Conservation (phyloP, 2,329 filamentous ascomycete genomes). For the Cercospora berteroae region DNA sequence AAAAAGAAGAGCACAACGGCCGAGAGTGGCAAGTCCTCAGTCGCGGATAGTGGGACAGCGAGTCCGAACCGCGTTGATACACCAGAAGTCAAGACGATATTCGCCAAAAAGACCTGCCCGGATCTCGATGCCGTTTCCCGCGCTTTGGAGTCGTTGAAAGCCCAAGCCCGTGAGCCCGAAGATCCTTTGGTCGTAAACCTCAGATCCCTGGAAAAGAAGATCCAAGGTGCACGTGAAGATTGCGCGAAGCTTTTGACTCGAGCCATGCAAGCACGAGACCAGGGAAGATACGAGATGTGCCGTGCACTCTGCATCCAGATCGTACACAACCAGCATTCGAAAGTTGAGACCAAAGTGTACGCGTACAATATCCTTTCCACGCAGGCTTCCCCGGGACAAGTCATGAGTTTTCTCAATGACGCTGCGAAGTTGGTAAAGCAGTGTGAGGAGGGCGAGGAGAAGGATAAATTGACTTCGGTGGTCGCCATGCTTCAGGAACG, state of each 20-base stretch:
- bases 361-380: conserved; percentile 30
- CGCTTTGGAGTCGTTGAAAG: conserved; percentile 21
- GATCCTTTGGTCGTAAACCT: conserved; percentile 17
- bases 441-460: conserved; percentile 15
- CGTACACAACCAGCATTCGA: conserved; percentile 23
- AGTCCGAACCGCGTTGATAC: conserved; percentile 15
- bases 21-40: not conserved
- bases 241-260: conserved; percentile 21
- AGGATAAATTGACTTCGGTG: conserved; percentile 21
- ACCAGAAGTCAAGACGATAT: conserved; percentile 24
- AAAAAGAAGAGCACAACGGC: conserved; percentile 4
- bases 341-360: conserved; percentile 26
- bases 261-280: conserved; percentile 28
- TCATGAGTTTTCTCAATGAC: conserved; percentile 22
- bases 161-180: not conserved
- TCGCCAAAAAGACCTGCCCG: conserved; percentile 18
- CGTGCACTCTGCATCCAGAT: conserved; percentile 26
- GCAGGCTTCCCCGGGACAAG: conserved; percentile 23
- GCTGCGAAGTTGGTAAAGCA: conserved; percentile 20
- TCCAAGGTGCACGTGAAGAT: conserved; percentile 18
- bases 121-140: conserved; percentile 24
- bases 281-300: conserved; percentile 23
- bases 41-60: conserved; percentile 4
- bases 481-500: conserved; percentile 24
- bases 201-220: conserved; percentile 16